phyloP scores from a whole-genome alignment of 805 yeast genomes.

The Metschnikowia shivogae region DNA sequence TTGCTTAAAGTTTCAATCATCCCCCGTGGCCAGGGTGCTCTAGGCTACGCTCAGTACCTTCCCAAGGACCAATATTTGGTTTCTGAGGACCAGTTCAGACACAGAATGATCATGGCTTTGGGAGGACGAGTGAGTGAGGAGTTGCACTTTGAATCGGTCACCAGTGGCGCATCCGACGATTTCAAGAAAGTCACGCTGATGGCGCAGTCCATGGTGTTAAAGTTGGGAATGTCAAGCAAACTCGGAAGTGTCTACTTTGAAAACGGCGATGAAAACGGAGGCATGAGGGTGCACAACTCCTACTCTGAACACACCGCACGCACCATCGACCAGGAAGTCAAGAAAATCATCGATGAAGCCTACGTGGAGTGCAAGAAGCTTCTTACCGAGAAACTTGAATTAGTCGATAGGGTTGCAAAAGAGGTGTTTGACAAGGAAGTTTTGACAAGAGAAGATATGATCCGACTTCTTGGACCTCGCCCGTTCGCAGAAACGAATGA shows the following conservation, averaged over 20 bases:
- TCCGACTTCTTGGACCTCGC: slow-evolving; percentile 68
- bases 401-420: slow-evolving; percentile 70
- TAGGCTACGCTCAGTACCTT: slow-evolving; percentile 95
- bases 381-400: slow-evolving; percentile 53
- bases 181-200: slow-evolving; percentile 92
- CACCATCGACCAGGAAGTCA: slow-evolving; percentile 77
- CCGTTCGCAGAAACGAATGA: slow-evolving; percentile 78
- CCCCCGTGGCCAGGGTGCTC: slow-evolving; percentile 95
- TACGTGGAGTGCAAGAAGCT: slow-evolving; percentile 67
- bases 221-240: slow-evolving; percentile 84
- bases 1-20: slow-evolving; percentile 91
- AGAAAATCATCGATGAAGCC: slow-evolving; percentile 70
- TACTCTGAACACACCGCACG: slow-evolving; percentile 85
- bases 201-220: slow-evolving; percentile 90
- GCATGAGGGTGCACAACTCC: slow-evolving; percentile 65
- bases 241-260: slow-evolving; percentile 83
- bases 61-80: slow-evolving; percentile 88
- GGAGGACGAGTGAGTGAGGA: slow-evolving; percentile 98
- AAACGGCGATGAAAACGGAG: slow-evolving; percentile 51
- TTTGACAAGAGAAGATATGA: slow-evolving; percentile 78
- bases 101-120: slow-evolving; percentile 93
- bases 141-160: slow-evolving; percentile 83
- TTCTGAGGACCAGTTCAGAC: slow-evolving; percentile 71
- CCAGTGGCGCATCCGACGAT: slow-evolving; percentile 95
- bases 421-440: slow-evolving; percentile 69